Conservation (phyloP, 768 basidiomycete genomes). For the Termitomyces sp. region DNA sequence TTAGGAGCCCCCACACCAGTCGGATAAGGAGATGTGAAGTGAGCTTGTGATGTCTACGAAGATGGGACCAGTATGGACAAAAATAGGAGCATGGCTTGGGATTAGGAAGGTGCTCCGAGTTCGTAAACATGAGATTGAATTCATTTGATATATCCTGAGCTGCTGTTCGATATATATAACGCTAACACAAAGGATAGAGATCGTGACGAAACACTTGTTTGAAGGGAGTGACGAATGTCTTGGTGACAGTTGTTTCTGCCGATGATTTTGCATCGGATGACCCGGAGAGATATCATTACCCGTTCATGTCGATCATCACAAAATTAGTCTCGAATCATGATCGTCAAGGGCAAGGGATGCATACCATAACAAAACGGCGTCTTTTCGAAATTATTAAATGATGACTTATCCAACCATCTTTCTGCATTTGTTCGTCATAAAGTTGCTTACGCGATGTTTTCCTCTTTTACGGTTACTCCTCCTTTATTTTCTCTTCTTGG, state of each 20-base stretch:
- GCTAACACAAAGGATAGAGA: neutral
- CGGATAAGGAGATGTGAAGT: too few species aligned
- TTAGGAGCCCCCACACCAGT: too few species aligned
- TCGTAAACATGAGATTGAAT: too few species aligned
- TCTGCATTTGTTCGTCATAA: too few species aligned
- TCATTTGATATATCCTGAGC: neutral
- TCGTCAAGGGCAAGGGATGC: neutral
- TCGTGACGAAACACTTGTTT: neutral
- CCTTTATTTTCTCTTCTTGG: too few species aligned
- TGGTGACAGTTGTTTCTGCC: neutral
- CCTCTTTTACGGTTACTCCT: too few species aligned
- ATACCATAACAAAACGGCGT: neutral
- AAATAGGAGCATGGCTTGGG: neutral
- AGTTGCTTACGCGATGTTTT: too few species aligned
- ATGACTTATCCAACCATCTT: too few species aligned
- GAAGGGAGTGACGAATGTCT: neutral
- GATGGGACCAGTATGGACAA: neutral
- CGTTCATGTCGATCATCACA: neutral
- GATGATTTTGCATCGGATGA: too few species aligned
- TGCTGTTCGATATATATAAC: neutral
- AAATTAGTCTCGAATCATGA: neutral
- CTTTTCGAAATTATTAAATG: too few species aligned
- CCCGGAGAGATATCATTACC: neutral
- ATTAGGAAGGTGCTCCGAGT: too few species aligned
- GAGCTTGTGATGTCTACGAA: neutral